These are phyloP conservation scores for Codiaeum variegatum DNA, from an alignment of 441 rosid species.

Conservation along the genomic window DNA sequence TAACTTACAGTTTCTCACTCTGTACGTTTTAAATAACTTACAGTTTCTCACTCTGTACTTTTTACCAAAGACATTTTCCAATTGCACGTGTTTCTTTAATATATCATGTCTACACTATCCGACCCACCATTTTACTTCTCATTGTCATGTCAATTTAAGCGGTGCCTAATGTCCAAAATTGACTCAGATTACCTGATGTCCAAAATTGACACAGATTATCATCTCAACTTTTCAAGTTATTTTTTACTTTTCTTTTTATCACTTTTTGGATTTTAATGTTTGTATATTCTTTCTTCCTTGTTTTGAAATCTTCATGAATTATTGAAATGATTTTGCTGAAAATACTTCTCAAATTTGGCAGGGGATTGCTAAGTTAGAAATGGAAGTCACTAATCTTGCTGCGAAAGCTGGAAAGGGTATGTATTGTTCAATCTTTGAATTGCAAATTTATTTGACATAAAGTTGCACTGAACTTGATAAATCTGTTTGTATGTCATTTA, in stretches of 20 bases:
- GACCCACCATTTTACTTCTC: neutral
- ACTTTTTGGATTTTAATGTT: neutral
- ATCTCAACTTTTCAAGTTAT: neutral
- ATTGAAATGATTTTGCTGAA: slow-evolving; percentile 10
- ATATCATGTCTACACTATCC: neutral
- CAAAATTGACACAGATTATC: neutral
- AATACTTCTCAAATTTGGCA: slow-evolving; percentile 31
- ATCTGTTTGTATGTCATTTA: slow-evolving; percentile 5
- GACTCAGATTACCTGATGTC: neutral
- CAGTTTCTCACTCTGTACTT: neutral
- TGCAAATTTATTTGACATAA: slow-evolving; percentile 1
- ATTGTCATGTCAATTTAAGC: neutral
- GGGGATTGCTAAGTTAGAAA: slow-evolving; percentile 90
- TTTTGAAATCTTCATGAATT: neutral
- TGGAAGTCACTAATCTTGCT: slow-evolving; percentile 97
- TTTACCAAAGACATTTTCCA: neutral
- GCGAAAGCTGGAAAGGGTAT: slow-evolving; percentile 99
- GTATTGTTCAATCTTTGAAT: slow-evolving; percentile 15
- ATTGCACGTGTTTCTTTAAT: neutral
- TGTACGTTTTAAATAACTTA: neutral
- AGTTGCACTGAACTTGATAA: neutral
- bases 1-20: neutral
- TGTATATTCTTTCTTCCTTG: neutral
- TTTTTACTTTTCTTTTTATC: neutral
- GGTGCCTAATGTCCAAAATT: neutral